These are phyloP conservation scores for Fusarium albosuccineum DNA, from an alignment of 2,329 filamentous ascomycete species.

Conservation along the genomic window DNA sequence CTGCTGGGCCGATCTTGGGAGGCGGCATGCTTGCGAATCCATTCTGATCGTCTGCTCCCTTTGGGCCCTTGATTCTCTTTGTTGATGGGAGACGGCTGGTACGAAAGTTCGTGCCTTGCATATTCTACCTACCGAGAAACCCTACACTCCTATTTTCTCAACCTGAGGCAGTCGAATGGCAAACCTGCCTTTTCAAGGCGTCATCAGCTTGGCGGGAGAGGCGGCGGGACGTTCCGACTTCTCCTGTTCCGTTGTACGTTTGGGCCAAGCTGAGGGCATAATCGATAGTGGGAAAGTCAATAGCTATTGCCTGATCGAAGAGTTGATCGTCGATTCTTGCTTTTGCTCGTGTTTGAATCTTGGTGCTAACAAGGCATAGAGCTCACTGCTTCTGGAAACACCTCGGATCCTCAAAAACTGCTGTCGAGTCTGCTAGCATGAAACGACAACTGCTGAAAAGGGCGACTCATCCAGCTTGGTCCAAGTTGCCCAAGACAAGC, in stretches of 20 bases:
- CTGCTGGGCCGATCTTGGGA: too few relatives aligned
- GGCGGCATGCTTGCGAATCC: too few relatives aligned
- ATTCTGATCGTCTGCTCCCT: not conserved
- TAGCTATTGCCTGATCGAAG: not conserved
- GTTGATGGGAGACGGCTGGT: not conserved
- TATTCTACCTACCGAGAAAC: not conserved
- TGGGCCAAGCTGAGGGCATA: not conserved
- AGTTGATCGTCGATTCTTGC: not conserved
- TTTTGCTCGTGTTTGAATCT: not conserved
- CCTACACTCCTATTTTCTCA: not conserved
- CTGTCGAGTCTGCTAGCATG: not conserved
- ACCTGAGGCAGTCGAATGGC: not conserved
- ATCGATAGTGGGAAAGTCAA: too few relatives aligned
- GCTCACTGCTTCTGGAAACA: not conserved
- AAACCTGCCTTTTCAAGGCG: not conserved
- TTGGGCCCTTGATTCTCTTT: not conserved
- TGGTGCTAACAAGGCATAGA: not conserved
- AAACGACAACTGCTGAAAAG: not conserved
- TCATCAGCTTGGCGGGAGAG: not conserved
- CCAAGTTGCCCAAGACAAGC: too few relatives aligned
- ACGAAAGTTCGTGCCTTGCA: not conserved
- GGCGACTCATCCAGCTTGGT: not conserved
- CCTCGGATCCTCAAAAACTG: not conserved
- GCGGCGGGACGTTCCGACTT: not conserved
- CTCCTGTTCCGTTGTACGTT: not conserved